phyloP scores from a whole-genome alignment of 495 filamentous ascomycete species.

The Annulohypoxylon moriforme region DNA sequence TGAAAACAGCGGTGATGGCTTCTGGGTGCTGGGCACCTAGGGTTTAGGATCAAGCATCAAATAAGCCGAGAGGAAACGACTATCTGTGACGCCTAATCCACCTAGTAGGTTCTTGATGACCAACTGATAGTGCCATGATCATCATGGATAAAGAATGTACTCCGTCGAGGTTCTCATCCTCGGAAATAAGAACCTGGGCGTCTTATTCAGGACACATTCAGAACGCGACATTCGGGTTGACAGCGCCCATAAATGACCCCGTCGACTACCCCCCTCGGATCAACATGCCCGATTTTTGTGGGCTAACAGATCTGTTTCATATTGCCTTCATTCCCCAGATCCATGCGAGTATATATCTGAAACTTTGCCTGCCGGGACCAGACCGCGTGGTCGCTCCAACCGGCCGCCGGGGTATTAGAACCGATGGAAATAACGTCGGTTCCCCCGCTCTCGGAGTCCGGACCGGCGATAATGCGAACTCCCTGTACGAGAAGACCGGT shows the following conservation, averaged over 20 bases:
- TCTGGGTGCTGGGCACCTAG: not conserved
- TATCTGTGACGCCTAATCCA: not conserved
- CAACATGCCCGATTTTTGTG: not conserved
- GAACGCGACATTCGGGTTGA: not conserved
- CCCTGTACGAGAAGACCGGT: conserved; percentile 21
- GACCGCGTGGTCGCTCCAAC: not conserved
- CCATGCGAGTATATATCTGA: not conserved
- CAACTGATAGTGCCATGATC: not conserved
- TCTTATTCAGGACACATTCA: no score
- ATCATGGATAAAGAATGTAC: no score
- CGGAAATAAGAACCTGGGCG: not conserved
- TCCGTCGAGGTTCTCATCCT: not conserved
- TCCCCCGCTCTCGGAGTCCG: conserved; percentile 37
- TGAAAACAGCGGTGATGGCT: not conserved
- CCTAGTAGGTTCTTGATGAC: not conserved
- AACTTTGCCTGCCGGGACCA: not conserved
- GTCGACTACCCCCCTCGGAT: not conserved
- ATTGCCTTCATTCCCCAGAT: not conserved
- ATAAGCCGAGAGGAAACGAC: not conserved
- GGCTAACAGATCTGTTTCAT: not conserved
- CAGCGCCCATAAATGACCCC: not conserved
- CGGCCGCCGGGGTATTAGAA: conserved; percentile 18
- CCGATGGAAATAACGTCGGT: conserved; percentile 23
- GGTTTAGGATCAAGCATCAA: not conserved
- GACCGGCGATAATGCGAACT: conserved; percentile 21